Evolutionary conservation across 73 alveolate genomes (phyloP).

Genomic region (Tetrahymena thermophila): DNA sequence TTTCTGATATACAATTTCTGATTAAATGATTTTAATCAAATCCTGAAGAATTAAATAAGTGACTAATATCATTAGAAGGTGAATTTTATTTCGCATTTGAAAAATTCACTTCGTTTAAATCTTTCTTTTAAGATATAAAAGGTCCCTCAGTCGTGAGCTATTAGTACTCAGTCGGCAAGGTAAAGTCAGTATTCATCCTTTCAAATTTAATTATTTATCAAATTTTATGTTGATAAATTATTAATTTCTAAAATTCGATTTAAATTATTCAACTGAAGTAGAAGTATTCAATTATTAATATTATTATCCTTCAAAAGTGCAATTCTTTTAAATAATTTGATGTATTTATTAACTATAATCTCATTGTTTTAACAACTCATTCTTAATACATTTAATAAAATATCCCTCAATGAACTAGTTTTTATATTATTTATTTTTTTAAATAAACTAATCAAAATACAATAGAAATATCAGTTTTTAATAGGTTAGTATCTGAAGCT

Average conservation of each 20-base stretch:
- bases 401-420: too few relatives aligned
- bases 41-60: neutral
- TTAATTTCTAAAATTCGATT: neutral
- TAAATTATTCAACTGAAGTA: neutral
- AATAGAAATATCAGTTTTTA: too few relatives aligned
- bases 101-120: neutral
- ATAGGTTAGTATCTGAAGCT: too few relatives aligned
- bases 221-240: neutral
- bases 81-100: neutral
- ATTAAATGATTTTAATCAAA: neutral
- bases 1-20: neutral
- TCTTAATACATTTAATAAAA: too few relatives aligned
- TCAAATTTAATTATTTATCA: neutral
- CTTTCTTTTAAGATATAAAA: neutral
- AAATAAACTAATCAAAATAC: too few relatives aligned
- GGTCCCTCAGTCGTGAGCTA: neutral
- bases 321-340: neutral
- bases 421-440: too few relatives aligned
- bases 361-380: too few relatives aligned
- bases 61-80: neutral
- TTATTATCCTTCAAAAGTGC: too few relatives aligned
- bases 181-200: neutral
- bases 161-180: neutral
- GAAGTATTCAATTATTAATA: neutral
- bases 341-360: neutral